These are phyloP conservation scores for Xylaria sp. DNA, from an alignment of 2,329 filamentous ascomycete species.

Conservation along the genomic window DNA sequence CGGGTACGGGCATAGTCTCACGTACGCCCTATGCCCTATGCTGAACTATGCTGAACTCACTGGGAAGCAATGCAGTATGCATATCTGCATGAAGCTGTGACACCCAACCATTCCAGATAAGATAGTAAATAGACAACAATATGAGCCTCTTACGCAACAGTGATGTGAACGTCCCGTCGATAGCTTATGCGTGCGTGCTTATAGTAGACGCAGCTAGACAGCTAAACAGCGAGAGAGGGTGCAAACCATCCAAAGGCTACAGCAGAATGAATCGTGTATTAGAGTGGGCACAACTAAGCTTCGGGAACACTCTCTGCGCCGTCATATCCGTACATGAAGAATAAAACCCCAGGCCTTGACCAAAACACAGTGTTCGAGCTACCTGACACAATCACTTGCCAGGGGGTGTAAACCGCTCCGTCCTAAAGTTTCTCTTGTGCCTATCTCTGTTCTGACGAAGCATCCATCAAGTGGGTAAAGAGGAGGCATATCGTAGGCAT, in stretches of 20 bases:
- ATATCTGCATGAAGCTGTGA: background rate
- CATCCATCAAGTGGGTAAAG: too few relatives aligned
- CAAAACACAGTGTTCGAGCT: too few relatives aligned
- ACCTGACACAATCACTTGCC: too few relatives aligned
- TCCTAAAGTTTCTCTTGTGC: too few relatives aligned
- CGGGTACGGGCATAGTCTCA: constrained; percentile 7
- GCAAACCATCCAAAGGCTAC: background rate
- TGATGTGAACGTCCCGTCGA: background rate
- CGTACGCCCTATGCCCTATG: background rate
- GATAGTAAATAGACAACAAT: background rate
- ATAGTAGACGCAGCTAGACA: background rate
- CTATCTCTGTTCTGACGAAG: too few relatives aligned
- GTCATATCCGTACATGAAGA: too few relatives aligned
- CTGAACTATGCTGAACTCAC: background rate
- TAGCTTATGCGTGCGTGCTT: background rate
- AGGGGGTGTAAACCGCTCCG: too few relatives aligned
- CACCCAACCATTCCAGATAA: background rate
- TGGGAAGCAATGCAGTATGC: background rate
- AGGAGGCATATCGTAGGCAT: too few relatives aligned
- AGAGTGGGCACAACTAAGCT: background rate
- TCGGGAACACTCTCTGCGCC: background rate
- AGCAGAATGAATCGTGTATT: background rate
- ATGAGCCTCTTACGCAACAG: background rate
- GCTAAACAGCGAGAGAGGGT: background rate
- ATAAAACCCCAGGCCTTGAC: too few relatives aligned